Evolutionary conservation across 1,284 basidiomycete genomes (phyloP), one percentile per base, ranked within the genome.

Genomic region (Cutaneotrichosporon mucoides): DNA sequence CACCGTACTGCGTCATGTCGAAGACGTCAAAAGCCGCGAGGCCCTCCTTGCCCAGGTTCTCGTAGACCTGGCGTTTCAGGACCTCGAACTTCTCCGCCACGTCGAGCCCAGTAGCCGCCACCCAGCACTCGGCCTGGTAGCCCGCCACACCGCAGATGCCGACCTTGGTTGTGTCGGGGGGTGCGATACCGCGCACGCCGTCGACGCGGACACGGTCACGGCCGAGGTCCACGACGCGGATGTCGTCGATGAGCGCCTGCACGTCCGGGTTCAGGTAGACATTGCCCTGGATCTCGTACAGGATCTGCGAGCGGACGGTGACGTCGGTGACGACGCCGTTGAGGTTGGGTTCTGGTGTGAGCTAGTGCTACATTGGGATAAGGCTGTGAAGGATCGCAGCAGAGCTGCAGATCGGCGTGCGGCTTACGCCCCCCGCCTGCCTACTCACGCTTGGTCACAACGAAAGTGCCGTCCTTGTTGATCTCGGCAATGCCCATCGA

Each of bases 251-350:
- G 36, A 68, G 57, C 13, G 65, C 69, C 38, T 64, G 62, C 0
- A 70, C 69, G 48, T 70, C 69, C 4, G 69, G 64, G 54, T 70
- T 70, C 34, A 66, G 64, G 56, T 70, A 70, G 5, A 66, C 58
- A 38, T 64, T 61, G 42, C 64, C 64, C 45, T 68, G 66, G 44
- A 64, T 64, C 52, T 64, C 59, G 55, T 64, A 64, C 42, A 64
- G 62, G 38, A 64, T 64, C 41, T 64, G 62, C 15, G 48, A 52
- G 51, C 59, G 54, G 5, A 64, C 62, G 0, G 59, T 61, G 11
- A 50, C 52, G 36, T 44, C 49, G 43, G 55, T 56, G 24, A 64
- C 62, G 46, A 58, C 43, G 46, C 62, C 62, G 52, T 64, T 64
- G 42, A 51, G 40, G 34, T 45, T 45, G 10, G 53, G 58, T 42